Base-by-base conservation (phyloP, 352 stramenopile species). In the Pythium rhizo-oryzae region DNA sequence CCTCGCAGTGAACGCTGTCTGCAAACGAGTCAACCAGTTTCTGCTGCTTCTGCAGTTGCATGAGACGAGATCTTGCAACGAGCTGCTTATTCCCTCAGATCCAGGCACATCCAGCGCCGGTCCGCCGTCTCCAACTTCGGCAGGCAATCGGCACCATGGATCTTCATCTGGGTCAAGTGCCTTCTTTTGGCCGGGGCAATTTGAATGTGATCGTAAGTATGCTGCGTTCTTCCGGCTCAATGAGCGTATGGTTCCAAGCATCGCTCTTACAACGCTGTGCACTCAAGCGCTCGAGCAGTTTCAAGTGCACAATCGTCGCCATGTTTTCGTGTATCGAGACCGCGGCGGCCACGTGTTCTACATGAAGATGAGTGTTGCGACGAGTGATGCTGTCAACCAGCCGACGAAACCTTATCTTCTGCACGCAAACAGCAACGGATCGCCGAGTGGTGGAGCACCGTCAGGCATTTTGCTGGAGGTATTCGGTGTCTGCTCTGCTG, bases 181-280 rank as follows among this genome's bases (percentile, higher is more conserved):
- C n/a, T 96, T 95, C 65, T 96, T 93, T 70, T 96, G 89, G 89
- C 87, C 87, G 0, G 87, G 89, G 0, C 87, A 96, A 58, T 96
- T 96, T 55, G 84, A 93, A 62, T 96, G 89, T 59, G 82, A 91
- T 49, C 77, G 87, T 19, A 81, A 92, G 51, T 96, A 94, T 59
- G 84, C 77, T 30, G 77, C 84, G 4, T 82, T 90, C 60, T 96
- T 96, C 65, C 81, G 79, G 33, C 78, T 96, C 23, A 80, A 96
- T 47, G 86, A 95, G 52, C 84, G 89, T 2, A 78, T 96, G 64
- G 75, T 83, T 21, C 82, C 89, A 6, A 90, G 79, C 35, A 87
- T 95, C 56, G 85, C 87, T 15, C 82, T 96, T 8, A 96, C 90
- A 19, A 90, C 89, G 66, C 46, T 96, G 16, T 94, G 85, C 30